These are phyloP conservation scores for Sugiyamaella mastotermitis DNA, from an alignment of 805 yeast genomes.

Conservation along the genomic window DNA sequence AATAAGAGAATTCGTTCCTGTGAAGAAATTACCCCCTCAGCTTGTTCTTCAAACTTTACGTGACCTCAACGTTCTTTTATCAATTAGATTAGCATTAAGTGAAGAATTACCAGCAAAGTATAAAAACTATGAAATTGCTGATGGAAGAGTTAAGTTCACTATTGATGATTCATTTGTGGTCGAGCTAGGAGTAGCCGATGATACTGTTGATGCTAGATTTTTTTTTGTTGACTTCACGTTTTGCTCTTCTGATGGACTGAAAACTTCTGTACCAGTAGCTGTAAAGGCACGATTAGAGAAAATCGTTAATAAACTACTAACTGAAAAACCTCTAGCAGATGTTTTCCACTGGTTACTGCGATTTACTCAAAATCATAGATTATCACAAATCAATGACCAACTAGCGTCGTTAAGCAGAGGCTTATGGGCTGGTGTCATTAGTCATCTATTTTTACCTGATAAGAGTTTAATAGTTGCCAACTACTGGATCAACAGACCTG, in stretches of 20 bases:
- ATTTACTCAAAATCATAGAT: slow-evolving; percentile 58
- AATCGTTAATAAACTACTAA: slow-evolving; percentile 48
- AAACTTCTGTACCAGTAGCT: slow-evolving; percentile 29
- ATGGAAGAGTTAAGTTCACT: slow-evolving; percentile 70
- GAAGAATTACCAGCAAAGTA: slow-evolving; percentile 57
- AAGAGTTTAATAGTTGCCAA: slow-evolving; percentile 48
- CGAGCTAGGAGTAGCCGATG: slow-evolving; percentile 70
- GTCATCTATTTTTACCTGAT: slow-evolving; percentile 51
- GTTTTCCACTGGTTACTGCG: slow-evolving; percentile 52
- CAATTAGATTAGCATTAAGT: slow-evolving; percentile 66
- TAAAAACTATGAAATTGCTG: slow-evolving; percentile 53
- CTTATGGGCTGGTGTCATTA: slow-evolving; percentile 55
- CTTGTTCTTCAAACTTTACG: slow-evolving; percentile 55
- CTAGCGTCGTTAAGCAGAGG: slow-evolving; percentile 45
- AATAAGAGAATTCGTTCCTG: slow-evolving; percentile 46
- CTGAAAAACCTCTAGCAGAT: slow-evolving; percentile 38
- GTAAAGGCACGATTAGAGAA: slow-evolving; percentile 45
- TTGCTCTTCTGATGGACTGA: slow-evolving; percentile 42
- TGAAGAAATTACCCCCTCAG: slow-evolving; percentile 44
- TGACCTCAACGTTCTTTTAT: slow-evolving; percentile 65
- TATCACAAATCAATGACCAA: slow-evolving; percentile 55
- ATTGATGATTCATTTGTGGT: slow-evolving; percentile 63
- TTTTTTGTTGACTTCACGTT: slow-evolving; percentile 74
- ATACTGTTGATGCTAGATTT: slow-evolving; percentile 56
- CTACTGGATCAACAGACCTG: slow-evolving; percentile 57